Evolutionary conservation across 306 rosid genomes (phyloP).

Genomic region (Dalbergia cochinchinensis): DNA sequence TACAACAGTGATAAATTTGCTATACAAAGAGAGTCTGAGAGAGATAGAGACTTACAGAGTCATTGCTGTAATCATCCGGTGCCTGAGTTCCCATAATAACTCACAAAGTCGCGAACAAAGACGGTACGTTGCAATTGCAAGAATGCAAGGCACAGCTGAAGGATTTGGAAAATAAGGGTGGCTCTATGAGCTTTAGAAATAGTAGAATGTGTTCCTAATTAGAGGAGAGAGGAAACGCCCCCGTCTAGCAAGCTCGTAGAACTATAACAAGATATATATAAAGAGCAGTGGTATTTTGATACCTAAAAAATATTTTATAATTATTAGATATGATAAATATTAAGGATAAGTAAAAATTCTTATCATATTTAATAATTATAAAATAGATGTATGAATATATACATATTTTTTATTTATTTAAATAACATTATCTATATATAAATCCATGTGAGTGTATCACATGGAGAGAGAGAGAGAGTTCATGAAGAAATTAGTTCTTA

Average conservation of each 20-base stretch:
- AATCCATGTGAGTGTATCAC: neutral
- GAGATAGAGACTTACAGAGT: slow-evolving; percentile 33
- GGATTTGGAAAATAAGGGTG: neutral
- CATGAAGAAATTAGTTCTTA: neutral
- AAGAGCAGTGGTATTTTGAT: too few relatives aligned
- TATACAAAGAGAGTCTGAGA: neutral
- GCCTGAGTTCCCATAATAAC: slow-evolving; percentile 31
- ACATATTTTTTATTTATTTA: too few relatives aligned
- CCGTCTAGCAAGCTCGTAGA: neutral
- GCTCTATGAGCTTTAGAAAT: slow-evolving; percentile 1
- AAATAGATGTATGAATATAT: too few relatives aligned
- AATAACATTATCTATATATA: too few relatives aligned
- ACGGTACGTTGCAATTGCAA: slow-evolving; percentile 10
- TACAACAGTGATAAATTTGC: neutral
- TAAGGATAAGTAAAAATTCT: too few relatives aligned
- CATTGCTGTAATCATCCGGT: neutral
- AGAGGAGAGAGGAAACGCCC: neutral
- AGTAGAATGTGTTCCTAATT: neutral
- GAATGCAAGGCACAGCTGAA: neutral
- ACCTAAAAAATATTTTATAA: too few relatives aligned
- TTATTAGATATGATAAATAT: too few relatives aligned
- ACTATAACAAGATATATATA: too few relatives aligned
- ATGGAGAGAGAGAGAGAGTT: neutral
- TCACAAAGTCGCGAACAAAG: neutral
- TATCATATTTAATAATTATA: too few relatives aligned